These are phyloP conservation scores for Vaccinium darrowii DNA, from an alignment of 148 eudicot species.

Conservation along the genomic window DNA sequence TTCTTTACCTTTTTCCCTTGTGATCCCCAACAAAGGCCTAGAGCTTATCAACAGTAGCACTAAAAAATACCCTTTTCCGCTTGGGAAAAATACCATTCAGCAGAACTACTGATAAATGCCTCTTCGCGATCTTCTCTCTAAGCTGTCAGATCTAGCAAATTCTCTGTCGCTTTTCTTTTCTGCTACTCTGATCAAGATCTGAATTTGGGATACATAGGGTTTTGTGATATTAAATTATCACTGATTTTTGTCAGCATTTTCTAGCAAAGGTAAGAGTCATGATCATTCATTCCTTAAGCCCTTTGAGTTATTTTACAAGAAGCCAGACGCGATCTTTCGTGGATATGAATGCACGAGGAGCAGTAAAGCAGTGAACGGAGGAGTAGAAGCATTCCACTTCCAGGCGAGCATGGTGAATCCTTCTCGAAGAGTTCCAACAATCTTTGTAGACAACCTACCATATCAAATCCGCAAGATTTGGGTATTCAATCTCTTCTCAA, in stretches of 20 bases:
- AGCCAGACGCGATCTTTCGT: too few species aligned
- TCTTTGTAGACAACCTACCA: too few species aligned
- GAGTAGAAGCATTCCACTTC: too few species aligned
- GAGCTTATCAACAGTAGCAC: neutral
- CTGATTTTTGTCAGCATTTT: neutral
- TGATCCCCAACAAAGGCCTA: neutral
- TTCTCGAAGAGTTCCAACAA: too few species aligned
- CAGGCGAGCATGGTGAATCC: too few species aligned
- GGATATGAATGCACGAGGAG: too few species aligned
- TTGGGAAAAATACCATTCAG: neutral
- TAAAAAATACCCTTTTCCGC: too few species aligned
- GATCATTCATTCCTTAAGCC: neutral
- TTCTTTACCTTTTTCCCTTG: neutral
- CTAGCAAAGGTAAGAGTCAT: neutral
- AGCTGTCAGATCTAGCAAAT: neutral
- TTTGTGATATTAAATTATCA: neutral
- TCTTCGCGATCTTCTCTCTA: slow-evolving; percentile 4
- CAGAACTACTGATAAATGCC: neutral
- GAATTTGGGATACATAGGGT: neutral
- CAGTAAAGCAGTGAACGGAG: too few species aligned
- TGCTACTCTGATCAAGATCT: neutral
- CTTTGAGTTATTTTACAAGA: too few species aligned
- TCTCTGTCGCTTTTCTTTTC: neutral
- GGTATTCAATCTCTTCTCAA: too few species aligned
- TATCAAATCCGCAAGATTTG: too few species aligned